Percentiles rank a stretch among this genome's conserved stretches.
These are phyloP conservation scores for Ophiostoma sp. DNA, from an alignment of 2,329 filamentous ascomycete genomes.

Conservation along the genomic window DNA sequence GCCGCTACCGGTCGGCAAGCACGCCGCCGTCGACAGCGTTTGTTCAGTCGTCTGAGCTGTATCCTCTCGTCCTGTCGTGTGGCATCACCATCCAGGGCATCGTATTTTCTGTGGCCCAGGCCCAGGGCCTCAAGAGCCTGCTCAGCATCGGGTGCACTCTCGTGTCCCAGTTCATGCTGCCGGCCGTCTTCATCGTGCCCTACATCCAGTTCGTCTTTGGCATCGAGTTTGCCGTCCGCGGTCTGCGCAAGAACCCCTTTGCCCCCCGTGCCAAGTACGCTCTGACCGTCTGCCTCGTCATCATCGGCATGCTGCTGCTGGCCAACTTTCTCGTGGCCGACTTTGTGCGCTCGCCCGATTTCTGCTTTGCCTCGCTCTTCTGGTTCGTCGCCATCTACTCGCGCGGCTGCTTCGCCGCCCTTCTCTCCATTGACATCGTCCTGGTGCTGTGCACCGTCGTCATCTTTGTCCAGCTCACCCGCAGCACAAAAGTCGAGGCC, in stretches of 20 bases:
- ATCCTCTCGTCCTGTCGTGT: constrained; percentile 53
- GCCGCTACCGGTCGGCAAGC: constrained; percentile 36
- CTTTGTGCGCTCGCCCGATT: constrained; percentile 50
- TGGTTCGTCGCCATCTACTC: constrained; percentile 62
- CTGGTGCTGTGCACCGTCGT: constrained; percentile 48
- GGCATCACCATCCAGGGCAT: constrained; percentile 55
- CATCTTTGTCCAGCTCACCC: constrained; percentile 54
- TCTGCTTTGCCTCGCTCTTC: constrained; percentile 63
- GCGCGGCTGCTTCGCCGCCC: constrained; percentile 50
- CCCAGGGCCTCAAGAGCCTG: constrained; percentile 48
- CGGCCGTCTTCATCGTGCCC: constrained; percentile 61
- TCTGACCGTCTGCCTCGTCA: constrained; percentile 50
- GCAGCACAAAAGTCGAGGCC: constrained; percentile 49
- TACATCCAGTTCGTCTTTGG: constrained; percentile 62
- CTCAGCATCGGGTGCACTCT: constrained; percentile 49
- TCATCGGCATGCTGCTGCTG: constrained; percentile 48
- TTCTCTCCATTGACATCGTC: constrained; percentile 47
- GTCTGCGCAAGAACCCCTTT: constrained; percentile 52
- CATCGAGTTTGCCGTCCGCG: constrained; percentile 54
- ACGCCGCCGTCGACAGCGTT: constrained; percentile 36
- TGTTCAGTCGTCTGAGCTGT: constrained; percentile 45
- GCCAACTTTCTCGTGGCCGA: constrained; percentile 55
- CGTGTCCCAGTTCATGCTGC: constrained; percentile 55
- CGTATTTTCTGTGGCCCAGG: constrained; percentile 53
- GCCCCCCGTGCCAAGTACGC: constrained; percentile 55